Evolutionary conservation across 768 basidiomycete species (phyloP), one percentile per base, ranked within the genome.

Genomic region (Kwoniella europaea): DNA sequence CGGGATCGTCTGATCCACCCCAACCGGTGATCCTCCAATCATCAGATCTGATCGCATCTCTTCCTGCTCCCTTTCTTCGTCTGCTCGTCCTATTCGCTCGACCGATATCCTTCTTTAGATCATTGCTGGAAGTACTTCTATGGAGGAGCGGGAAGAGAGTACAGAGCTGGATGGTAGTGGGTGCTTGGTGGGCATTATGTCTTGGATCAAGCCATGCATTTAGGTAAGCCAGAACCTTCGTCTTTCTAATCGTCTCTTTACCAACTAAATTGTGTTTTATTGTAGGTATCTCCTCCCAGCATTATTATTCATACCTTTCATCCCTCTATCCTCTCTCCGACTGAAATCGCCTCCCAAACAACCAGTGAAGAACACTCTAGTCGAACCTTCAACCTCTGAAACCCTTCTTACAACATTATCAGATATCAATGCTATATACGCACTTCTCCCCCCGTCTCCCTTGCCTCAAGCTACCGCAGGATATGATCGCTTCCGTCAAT

Each of bases 121-220:
- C 55, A 3, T 62, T 62, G 15, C 24, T 81, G 16, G 79, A 84
- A 68, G 73, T 84, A 0, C 29, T 80, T 3, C 69, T 62, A 10
- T 84, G 83, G 83, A 74, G 73, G 42, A 62, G 63, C 5, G 80
- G 79, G 15, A 71, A 74, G 35, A 52, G 78, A 41, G 80, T 80
- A 12, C 77, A 81, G 46, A 82, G 81, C 68, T 82, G 82, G 85
- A 87, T 94, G 3, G 82, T 87, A 1, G 84, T 96, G 55, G 90
- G 87, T 0, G 79, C 81, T 1, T 94, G 92, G 92, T 95, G 93
- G 91, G 88, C 87, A 0, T 27, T 89, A 20, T 93, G 91, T 84
- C 85, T 94, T 66, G 86, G 90, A 56, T 83, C 87, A 1, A 86
- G 86, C 16, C 82, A 84, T 43, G 83, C 82, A 10, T 83, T 92